phyloP scores from a whole-genome alignment of 345 rosid species.

The Arabidopsis thaliana region TAIR10.1 NC_003075.7:14298501-14299000 shows the following conservation, averaged over 20 bases:
- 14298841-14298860: constrained; percentile 94
- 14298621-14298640: constrained; percentile 7
- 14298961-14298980: constrained; percentile 98
- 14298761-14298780: constrained; percentile 72
- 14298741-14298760: constrained; percentile 96
- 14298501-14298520: constrained; percentile 74
- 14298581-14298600: constrained; percentile 90
- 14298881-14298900: constrained; percentile 96
- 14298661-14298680: constrained; percentile 26
- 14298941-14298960: constrained; percentile 76
- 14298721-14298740: constrained; percentile 61
- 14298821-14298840: constrained; percentile 80
- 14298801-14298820: constrained; percentile 72
- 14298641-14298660: constrained; percentile 25
- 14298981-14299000: constrained; percentile 89
- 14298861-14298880: constrained; percentile 94
- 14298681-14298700: neutral
- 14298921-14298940: constrained; percentile 91
- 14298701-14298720: constrained; percentile 10
- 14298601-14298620: constrained; percentile 63
- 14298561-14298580: constrained; percentile 68
- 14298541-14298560: constrained; percentile 65
- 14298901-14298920: constrained; percentile 80
- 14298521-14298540: constrained; percentile 64
- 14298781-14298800: constrained; percentile 94